A percentile compares a stretch with the other conserved stretches of the same genome.
These are phyloP conservation scores for Fusarium torulosum DNA, from an alignment of 2,329 filamentous ascomycete species.

Conservation along the genomic window DNA sequence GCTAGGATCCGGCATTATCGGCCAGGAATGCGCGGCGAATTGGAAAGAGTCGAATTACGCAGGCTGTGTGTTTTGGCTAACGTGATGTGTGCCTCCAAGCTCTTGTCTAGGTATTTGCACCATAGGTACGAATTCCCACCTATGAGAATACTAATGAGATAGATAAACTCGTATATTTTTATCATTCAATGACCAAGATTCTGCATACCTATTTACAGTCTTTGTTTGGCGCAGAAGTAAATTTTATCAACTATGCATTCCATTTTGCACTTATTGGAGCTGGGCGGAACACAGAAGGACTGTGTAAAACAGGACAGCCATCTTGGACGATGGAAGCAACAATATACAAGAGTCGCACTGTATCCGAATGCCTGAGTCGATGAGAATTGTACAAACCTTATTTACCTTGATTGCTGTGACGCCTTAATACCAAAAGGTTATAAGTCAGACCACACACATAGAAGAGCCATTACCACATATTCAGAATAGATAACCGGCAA, in stretches of 20 bases:
- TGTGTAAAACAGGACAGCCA: not conserved
- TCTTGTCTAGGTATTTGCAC: too few species aligned
- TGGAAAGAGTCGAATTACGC: too few species aligned
- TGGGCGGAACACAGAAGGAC: not conserved
- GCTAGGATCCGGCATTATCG: too few species aligned
- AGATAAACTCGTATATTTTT: not conserved
- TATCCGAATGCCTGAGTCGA: not conserved
- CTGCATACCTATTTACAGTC: not conserved
- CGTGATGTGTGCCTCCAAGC: too few species aligned
- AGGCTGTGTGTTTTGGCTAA: too few species aligned
- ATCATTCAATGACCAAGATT: not conserved
- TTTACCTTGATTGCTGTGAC: constrained; percentile 1
- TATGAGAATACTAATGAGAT: not conserved
- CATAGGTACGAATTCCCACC: too few species aligned
- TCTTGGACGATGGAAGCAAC: not conserved
- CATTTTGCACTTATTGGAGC: not conserved
- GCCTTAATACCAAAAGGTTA: not conserved
- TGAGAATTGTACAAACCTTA: not conserved
- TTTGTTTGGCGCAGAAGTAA: not conserved
- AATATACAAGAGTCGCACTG: not conserved
- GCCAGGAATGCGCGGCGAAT: too few species aligned
- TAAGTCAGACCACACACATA: constrained; percentile 6
- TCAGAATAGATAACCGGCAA: constrained; percentile 2
- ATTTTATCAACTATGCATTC: not conserved
- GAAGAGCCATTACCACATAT: constrained; percentile 2